Evolutionary conservation across 78 protist genomes (phyloP).

Genomic region (Dictyostelium citrinum): DNA sequence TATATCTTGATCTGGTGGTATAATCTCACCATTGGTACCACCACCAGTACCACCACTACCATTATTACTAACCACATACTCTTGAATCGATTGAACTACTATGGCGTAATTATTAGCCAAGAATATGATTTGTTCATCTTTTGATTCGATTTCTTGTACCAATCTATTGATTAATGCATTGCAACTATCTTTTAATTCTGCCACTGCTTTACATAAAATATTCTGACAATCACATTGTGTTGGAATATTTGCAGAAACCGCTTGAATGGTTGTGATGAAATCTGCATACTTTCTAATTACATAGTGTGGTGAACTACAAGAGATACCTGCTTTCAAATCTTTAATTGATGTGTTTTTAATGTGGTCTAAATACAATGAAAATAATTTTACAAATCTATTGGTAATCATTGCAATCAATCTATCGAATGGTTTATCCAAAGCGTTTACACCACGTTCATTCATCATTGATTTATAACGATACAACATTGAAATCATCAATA

Average conservation of each 20-base stretch:
- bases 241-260: not conserved
- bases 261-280: not conserved
- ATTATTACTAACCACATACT: not conserved
- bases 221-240: not conserved
- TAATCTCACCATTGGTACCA: not conserved
- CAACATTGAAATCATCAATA: not conserved
- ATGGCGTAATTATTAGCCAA: slow-evolving; percentile 16
- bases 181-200: not conserved
- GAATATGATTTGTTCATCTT: slow-evolving; percentile 21
- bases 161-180: not conserved
- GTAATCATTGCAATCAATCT: not conserved
- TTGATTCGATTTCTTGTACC: slow-evolving; percentile 13
- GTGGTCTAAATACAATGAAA: not conserved
- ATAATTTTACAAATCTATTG: not conserved
- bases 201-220: not conserved
- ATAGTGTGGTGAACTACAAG: not conserved
- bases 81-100: not conserved
- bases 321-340: slow-evolving; percentile 31
- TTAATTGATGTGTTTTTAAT: not conserved
- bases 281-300: slow-evolving; percentile 23
- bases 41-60: not conserved
- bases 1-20: not conserved
- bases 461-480: not conserved
- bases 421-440: slow-evolving; percentile 27
- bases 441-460: not conserved